Evolutionary conservation across 2,329 filamentous ascomycete genomes (phyloP).

Genomic region (Diaporthe ilicicola): DNA sequence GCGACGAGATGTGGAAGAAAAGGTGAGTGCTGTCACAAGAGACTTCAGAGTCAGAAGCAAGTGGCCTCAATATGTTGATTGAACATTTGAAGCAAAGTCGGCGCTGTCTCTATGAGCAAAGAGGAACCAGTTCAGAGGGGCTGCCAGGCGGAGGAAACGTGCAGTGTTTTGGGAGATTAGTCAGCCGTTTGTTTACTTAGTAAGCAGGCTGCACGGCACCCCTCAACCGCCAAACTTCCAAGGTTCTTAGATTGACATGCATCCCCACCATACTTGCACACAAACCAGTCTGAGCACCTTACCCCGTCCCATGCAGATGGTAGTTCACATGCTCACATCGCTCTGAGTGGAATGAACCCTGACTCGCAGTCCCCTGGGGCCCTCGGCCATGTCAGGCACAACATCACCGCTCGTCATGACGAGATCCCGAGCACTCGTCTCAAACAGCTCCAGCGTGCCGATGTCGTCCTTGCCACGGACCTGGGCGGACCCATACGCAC

Average conservation of each 20-base stretch:
- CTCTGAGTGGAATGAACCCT: background rate
- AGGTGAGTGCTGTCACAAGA: background rate
- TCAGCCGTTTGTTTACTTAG: too few species aligned
- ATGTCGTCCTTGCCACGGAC: background rate
- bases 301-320: background rate
- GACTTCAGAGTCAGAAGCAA: background rate
- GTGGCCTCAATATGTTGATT: too few species aligned
- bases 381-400: background rate
- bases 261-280: too few species aligned
- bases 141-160: too few species aligned
- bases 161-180: too few species aligned
- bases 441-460: background rate
- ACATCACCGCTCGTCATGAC: background rate
- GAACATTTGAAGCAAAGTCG: too few species aligned
- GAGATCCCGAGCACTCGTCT: background rate
- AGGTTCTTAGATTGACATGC: too few species aligned
- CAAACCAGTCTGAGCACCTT: background rate
- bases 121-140: too few species aligned
- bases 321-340: background rate
- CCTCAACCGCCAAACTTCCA: too few species aligned
- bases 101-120: too few species aligned
- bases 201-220: too few species aligned
- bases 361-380: background rate
- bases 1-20: background rate
- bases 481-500: slow-evolving; percentile 25